Evolutionary conservation across 805 yeast genomes (phyloP).

Genomic region (Wickerhamiella australiensis): DNA sequence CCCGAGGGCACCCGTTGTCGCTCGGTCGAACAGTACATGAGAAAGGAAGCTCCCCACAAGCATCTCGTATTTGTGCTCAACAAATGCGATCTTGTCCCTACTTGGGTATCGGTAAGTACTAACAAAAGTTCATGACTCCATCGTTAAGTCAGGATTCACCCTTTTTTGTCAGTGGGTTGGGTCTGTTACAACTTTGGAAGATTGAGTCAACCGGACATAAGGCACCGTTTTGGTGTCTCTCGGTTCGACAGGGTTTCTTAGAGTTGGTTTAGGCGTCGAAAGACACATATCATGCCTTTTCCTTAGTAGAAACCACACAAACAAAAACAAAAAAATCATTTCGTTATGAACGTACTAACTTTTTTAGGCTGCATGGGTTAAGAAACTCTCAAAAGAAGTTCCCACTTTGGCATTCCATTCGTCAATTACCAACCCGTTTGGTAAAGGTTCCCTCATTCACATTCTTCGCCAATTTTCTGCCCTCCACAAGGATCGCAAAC

Average conservation of each 20-base stretch:
- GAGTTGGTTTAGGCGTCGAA: slow-evolving; percentile 58
- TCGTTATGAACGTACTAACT: slow-evolving; percentile 27
- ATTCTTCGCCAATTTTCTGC: slow-evolving; percentile 84
- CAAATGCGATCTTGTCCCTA: slow-evolving; percentile 96
- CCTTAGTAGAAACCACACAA: slow-evolving; percentile 90
- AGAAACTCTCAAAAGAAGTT: slow-evolving; percentile 75
- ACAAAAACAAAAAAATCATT: slow-evolving; percentile 9
- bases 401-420: slow-evolving; percentile 98
- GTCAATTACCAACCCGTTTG: slow-evolving; percentile 91
- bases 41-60: slow-evolving; percentile 90
- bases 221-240: slow-evolving; percentile 39
- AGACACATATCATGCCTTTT: slow-evolving; percentile 30
- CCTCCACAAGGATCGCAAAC: slow-evolving; percentile 84
- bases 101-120: slow-evolving; percentile 96
- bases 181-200: slow-evolving; percentile 99
- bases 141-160: slow-evolving; percentile 44
- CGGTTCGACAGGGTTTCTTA: slow-evolving; percentile 44
- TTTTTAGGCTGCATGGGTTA: slow-evolving; percentile 93
- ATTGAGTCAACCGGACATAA: slow-evolving; percentile 48
- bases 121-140: slow-evolving; percentile 37
- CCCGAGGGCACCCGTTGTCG: slow-evolving; percentile 93
- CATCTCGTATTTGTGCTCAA: slow-evolving; percentile 88
- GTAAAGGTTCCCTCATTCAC: slow-evolving; percentile 93
- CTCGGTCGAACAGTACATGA: slow-evolving; percentile 83
- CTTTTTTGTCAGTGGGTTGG: slow-evolving; percentile 38